Evolutionary conservation across 139 green algal species (phyloP), one percentile per base, ranked within the genome.

Genomic region (Parachlorella kessleri): DNA sequence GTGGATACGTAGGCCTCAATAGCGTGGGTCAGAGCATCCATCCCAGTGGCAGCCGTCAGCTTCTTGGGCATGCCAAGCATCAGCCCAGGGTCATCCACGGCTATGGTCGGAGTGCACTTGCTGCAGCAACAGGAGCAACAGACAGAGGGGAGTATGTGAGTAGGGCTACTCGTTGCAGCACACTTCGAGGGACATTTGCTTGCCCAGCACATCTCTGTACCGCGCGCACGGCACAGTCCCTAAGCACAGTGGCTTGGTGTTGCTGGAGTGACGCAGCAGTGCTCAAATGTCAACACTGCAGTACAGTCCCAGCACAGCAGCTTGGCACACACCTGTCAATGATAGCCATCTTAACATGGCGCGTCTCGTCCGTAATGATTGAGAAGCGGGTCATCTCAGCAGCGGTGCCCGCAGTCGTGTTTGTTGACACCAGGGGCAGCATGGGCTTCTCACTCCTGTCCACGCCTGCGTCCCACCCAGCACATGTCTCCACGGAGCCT

Each of bases 41-140:
- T 82, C 30, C 81, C 81, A 4, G 81, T 85, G n/a, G 75, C 75
- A 18, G 81, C 81, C 21, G 81, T 85, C 41, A 85, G 66, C 48
- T 10, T 37, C 1, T 18, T 23, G 30, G 81, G 81, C 81, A 76
- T 82, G 2, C 30, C 33, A 1, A 53, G 4, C 63, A 73, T 72
- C 10, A 85, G 55, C 3, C n/a, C 2, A 3, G 76, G 76, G 76
- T 82, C 76, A 35, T 82, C 69, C 48, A 82, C 76, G 3, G 76
- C 69, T 36, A 82, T 63, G 55, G 55, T 75, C 42, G 76, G 76
- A 32, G 74, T 85, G 40, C 38, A 55, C 70, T 75, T 75, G 70
- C 10, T 35, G 65, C n/a, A 59, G n/a, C n/a, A n/a, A n/a, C n/a
- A n/a, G n/a, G n/a, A n/a, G n/a, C n/a, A n/a, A n/a, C n/a, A n/a